Conservation (phyloP, 768 basidiomycete genomes). For the Suillus luteus region DNA sequence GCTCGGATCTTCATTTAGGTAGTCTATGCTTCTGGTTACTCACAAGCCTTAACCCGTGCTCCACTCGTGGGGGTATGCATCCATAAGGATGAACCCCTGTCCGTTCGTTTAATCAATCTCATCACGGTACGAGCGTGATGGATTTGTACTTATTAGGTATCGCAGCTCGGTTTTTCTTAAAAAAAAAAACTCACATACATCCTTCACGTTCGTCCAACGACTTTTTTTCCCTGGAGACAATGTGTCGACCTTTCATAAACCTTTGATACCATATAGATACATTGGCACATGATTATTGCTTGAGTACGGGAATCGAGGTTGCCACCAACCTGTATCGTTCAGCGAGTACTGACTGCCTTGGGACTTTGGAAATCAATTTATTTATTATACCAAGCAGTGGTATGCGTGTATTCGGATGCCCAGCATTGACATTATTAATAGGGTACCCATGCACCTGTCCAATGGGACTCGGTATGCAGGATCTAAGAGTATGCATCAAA, state of each 20-base stretch:
- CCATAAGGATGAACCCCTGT: slow-evolving; percentile 28
- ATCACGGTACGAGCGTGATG: slow-evolving; percentile 18
- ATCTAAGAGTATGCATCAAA: slow-evolving; percentile 1
- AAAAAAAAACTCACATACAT: neutral
- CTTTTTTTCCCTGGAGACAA: neutral
- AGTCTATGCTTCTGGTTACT: neutral
- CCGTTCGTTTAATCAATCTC: slow-evolving; percentile 32
- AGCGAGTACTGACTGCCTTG: neutral
- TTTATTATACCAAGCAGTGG: neutral
- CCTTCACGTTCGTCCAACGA: slow-evolving; percentile 13
- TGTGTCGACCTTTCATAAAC: slow-evolving; percentile 4
- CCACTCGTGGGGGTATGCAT: slow-evolving; percentile 23
- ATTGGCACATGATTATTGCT: neutral
- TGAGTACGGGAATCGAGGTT: neutral
- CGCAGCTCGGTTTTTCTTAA: slow-evolving; percentile 12
- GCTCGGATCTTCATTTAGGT: slow-evolving; percentile 1
- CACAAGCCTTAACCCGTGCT: neutral
- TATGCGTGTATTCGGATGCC: neutral
- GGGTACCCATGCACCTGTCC: neutral
- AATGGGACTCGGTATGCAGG: neutral
- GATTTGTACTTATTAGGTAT: slow-evolving; percentile 29
- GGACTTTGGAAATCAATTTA: neutral
- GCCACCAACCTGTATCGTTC: neutral
- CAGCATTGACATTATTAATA: slow-evolving; percentile 1
- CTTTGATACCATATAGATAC: slow-evolving; percentile 8